Base-by-base conservation (phyloP, 2,329 filamentous ascomycete genomes). In the Pyrenochaeta sp. region DNA sequence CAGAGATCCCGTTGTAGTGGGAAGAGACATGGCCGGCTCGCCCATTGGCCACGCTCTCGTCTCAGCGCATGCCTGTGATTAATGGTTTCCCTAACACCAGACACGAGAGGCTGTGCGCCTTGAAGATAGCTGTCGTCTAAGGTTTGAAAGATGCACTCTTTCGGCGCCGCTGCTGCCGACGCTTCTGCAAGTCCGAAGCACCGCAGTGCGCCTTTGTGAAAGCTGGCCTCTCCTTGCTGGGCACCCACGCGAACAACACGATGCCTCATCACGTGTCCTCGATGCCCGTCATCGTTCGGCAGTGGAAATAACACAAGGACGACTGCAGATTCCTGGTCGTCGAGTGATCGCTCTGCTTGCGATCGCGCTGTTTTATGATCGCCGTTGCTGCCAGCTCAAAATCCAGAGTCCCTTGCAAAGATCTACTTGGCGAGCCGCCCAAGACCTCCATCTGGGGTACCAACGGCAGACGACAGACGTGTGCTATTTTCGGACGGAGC, bases 401-500 rank as follows among this genome's bases (percentile, higher is more conserved):
- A 37, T 43, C 46, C 45, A 56, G 57, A 27, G 23, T 27, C 48
- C 52, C 60, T 62, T 63, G 54, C 53, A 39, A 49, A 27, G 42
- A 58, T 53, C 46, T 49, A 45, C 67, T 66, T 64, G 59, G 65
- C 67, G 49, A 45, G 41, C 46, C 23, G n/a, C 23, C 23, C 23
- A 27, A 27, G 54, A 56, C 64, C 55, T 66, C 62, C 56, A 66
- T 65, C 59, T 67, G 63, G 66, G 63, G 66, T 66, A 66, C 56
- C 53, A 62, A 48, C 51, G 48, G 64, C 63, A 61, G 62, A 39
- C 62, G 45, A 52, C 49, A 54, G 61, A 60, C 46, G 42, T 39
- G 61, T 64, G 55, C 69, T 74, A 74, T 75, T 73, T 73, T 67
- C 49, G 64, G 69, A 59, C 49, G 40, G 45, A 57, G 49, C 49